phyloP scores from a whole-genome alignment of 257 asterid genomes.

The Oldenlandia corymbosa region DNA sequence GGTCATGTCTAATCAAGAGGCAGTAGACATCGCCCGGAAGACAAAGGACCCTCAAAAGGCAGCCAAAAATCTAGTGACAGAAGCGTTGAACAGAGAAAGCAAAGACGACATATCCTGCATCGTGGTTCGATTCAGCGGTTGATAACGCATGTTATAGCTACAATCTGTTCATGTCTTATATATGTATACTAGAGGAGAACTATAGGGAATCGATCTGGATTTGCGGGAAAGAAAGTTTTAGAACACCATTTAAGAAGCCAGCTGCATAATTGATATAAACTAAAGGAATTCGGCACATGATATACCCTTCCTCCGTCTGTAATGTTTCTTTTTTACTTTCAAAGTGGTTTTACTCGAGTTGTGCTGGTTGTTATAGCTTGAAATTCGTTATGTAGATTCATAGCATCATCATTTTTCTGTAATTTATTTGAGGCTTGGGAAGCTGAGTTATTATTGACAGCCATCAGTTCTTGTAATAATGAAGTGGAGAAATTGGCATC shows the following conservation, averaged over 20 bases:
- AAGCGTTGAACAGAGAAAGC: conserved; percentile 76
- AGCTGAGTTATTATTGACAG: conserved; percentile 21
- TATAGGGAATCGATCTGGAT: conserved; percentile 9
- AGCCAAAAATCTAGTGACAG: conserved; percentile 65
- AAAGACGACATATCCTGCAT: conserved; percentile 92
- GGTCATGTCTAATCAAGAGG: conserved; percentile 95
- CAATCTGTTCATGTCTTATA: conserved; percentile 18
- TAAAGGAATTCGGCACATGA: conserved; percentile 5
- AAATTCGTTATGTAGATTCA: conserved; percentile 44
- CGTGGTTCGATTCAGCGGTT: conserved; percentile 61
- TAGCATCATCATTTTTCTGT: conserved; percentile 25
- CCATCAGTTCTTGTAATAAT: conserved; percentile 30
- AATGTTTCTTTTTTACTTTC: conserved; percentile 12
- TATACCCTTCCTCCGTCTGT: conserved; percentile 19
- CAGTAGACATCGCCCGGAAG: conserved; percentile 69
- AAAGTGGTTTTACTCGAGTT: conserved; percentile 17
- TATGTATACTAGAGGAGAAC: conserved; percentile 27
- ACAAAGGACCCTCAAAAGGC: conserved; percentile 81
- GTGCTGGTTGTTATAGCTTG: conserved; percentile 40
- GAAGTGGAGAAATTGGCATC: conserved; percentile 13
- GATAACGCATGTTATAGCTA: not conserved
- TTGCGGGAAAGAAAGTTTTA: conserved; percentile 10
- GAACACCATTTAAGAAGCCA: conserved; percentile 22
- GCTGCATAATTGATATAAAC: conserved; percentile 6
- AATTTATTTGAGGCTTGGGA: conserved; percentile 25